Percentiles rank a stretch among this genome's conserved stretches.
These are phyloP conservation scores for Nematodospora anomalae DNA, from an alignment of 1,139 yeast species.

Conservation along the genomic window DNA sequence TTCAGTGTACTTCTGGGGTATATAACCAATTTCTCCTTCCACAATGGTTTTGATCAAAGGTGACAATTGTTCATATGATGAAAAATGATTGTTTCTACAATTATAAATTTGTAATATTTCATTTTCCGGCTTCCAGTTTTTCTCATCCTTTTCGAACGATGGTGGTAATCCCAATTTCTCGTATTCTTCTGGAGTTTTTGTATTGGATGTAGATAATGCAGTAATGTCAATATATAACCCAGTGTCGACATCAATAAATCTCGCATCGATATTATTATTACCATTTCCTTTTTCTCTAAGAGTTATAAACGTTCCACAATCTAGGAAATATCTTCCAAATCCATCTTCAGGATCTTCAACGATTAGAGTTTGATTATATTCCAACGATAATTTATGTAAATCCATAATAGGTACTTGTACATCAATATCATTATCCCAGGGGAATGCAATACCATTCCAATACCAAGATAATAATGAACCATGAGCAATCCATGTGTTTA, in stretches of 20 bases:
- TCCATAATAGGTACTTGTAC: slow-evolving; percentile 38
- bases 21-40: slow-evolving; percentile 43
- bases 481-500: slow-evolving; percentile 43
- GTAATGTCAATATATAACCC: slow-evolving; percentile 43
- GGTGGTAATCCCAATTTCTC: slow-evolving; percentile 10
- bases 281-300: slow-evolving; percentile 33
- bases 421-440: slow-evolving; percentile 41
- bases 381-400: slow-evolving; percentile 27
- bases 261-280: slow-evolving; percentile 37
- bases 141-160: slow-evolving; percentile 5
- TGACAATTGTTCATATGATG: slow-evolving; percentile 22
- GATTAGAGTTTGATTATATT: slow-evolving; percentile 39
- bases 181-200: slow-evolving; percentile 36
- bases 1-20: slow-evolving; percentile 31
- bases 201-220: slow-evolving; percentile 29
- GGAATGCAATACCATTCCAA: slow-evolving; percentile 39
- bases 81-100: slow-evolving; percentile 32
- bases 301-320: slow-evolving; percentile 33
- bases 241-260: slow-evolving; percentile 40
- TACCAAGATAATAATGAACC: slow-evolving; percentile 44
- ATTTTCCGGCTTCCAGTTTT: slow-evolving; percentile 8
- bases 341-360: slow-evolving; percentile 31
- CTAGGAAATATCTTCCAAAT: slow-evolving; percentile 35
- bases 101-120: slow-evolving; percentile 29
- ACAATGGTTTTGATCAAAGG: slow-evolving; percentile 28